Conservation (phyloP, 2,329 filamentous ascomycete species). For the Aureobasidium namibiae region DNA sequence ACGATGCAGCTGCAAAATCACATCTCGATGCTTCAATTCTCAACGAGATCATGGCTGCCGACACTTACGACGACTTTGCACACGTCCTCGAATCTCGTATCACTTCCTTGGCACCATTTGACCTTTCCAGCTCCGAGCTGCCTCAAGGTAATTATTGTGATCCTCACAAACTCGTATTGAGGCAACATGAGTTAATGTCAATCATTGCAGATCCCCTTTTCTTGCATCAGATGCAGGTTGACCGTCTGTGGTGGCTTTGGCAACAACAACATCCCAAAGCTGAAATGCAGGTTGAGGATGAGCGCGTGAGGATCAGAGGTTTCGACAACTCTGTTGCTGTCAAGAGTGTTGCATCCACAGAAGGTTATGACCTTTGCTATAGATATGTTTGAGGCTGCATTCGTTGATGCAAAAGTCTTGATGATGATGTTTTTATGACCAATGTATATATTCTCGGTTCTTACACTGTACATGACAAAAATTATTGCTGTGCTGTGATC, state of each 20-base stretch:
- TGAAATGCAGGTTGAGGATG: constrained; percentile 17
- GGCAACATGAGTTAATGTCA: no score
- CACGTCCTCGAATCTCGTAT: constrained; percentile 15
- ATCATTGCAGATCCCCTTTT: constrained; percentile 14
- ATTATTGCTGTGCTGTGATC: not conserved
- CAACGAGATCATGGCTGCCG: not conserved
- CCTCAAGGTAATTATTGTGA: constrained; percentile 16
- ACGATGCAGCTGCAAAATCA: constrained; percentile 14
- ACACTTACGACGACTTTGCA: constrained; percentile 22
- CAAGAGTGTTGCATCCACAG: constrained; percentile 18
- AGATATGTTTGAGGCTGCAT: constrained; percentile 13
- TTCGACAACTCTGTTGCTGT: constrained; percentile 17
- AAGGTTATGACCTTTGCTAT: constrained; percentile 19
- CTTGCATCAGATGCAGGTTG: constrained; percentile 15
- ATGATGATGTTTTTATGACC: not conserved
- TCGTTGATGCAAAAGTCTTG: no score
- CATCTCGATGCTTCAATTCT: not conserved
- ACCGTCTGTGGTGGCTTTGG: constrained; percentile 17
- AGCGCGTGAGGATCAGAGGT: constrained; percentile 17
- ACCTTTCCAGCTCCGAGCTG: constrained; percentile 16
- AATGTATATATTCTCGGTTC: not conserved
- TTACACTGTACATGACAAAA: no score
- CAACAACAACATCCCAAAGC: constrained; percentile 17
- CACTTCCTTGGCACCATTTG: constrained; percentile 16
- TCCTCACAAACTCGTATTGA: not conserved